Evolutionary conservation across 2,329 filamentous ascomycete genomes (phyloP), one percentile per base, ranked within the genome.

Genomic region (Neonectria hederae): DNA sequence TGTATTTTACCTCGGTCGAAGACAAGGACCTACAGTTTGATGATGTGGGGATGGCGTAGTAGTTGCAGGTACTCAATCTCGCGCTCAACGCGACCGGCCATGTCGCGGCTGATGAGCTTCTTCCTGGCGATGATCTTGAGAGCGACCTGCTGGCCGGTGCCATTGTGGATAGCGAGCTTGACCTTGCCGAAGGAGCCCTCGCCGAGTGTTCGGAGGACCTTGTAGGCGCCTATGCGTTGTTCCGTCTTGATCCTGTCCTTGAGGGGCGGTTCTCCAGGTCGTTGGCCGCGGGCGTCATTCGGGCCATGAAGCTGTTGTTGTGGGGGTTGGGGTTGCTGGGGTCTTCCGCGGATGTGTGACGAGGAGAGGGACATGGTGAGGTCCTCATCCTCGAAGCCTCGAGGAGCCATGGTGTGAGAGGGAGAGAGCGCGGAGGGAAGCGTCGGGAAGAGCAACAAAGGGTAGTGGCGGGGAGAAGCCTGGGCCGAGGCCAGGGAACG

Each of bases 131-230:
- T 99, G 76, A 98, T 97, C 86, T 99, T 99, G 76, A 99, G 87
- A 28, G 96, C 96, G 54, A 99, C 96, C 82, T 97, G 93, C 80
- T 98, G 94, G 69, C 92, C 92, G 71, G 93, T 98, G 71, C 94
- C 90, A 75, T 93, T 90, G 78, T 99, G 96, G 45, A 94, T 92
- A 22, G 96, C 96, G 73, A 99, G 88, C 84, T 98, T 98, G 78
- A 99, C 96, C 83, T 99, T 99, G 74, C 96, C 96, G 78, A 99
- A 99, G 3, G 94, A 97, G 51, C 96, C 96, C 82, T 99, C 96
- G 61, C 96, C 96, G 14, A 99, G 86, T 17, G 95, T 97, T 78
- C 90, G 91, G 72, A 97, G 86, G 62, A 97, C 90, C 74, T 92
- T 92, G 83, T 99, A 99, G 80, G 94, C 92, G 70, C 94, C 94